Base-by-base conservation (phyloP, 2,329 filamentous ascomycete genomes). In the Aspergillus jensenii region DNA sequence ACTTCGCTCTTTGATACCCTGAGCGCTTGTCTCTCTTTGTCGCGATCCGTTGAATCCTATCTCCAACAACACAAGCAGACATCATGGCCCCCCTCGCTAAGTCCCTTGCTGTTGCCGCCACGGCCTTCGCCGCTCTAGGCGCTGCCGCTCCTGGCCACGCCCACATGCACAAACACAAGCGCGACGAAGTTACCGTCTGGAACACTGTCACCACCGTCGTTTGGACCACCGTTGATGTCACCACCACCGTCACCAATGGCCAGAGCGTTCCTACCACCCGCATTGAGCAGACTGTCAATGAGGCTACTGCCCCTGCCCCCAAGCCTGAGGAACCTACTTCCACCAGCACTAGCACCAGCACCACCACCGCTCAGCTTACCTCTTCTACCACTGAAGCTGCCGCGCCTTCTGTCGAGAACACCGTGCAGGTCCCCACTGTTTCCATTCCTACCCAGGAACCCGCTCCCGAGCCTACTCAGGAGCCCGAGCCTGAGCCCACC, bases 221-320 rank as follows among this genome's bases (percentile, higher is more conserved):
- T 54, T 76, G 78, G 65, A 78, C 79, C 55, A 84, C 80, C 43
- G 70, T 84, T 50, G 71, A 76, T 52, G 71, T 80, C 57, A 80
- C 78, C 59, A 77, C 74, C 62, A 82, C 80, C 59, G 61, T 84
- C 69, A 81, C 76, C 67, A 57, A 68, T 53, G 56, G 70, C 60
- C 67, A 68, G 61, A 53, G 69, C 35, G 58, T 64, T 47, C 57
- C 64, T 41, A 31, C 56, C 40, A 58, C 56, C 46, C 27, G 33
- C 33, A 48, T 55, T 11, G 14, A 51, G 31, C 40, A 54, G 45
- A 55, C 45, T 35, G 40, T 58, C n/a, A 27, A 43, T n/a, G 14
- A 54, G 15, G 47, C 61, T 40, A 59, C 55, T 51, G 50, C 65
- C 9, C 64, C 68, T 40, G 66, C 62, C 54, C 17, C 46, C 23